Percentiles rank a stretch among this genome's conserved stretches.
Evolutionary conservation across 495 filamentous ascomycete genomes (phyloP).

Genomic region (Monascus purpureus): DNA sequence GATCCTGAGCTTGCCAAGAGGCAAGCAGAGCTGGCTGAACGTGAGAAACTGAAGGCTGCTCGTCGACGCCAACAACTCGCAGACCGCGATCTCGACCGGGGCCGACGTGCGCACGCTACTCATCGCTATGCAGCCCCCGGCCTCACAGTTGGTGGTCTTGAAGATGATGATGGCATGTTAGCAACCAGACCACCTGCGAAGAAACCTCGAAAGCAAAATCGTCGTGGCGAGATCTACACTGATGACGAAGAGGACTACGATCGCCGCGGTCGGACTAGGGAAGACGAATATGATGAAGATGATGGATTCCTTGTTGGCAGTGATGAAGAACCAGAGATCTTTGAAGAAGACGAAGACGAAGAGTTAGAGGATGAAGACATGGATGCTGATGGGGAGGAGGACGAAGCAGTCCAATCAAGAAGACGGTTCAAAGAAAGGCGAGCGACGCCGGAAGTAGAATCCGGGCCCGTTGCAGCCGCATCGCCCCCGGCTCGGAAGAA

Average conservation of each 20-base stretch:
- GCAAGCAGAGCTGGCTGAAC: conserved; percentile 60
- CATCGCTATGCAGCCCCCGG: conserved; percentile 36
- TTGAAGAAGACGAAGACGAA: conserved; percentile 46
- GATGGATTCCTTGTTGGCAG: conserved; percentile 67
- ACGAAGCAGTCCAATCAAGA: conserved; percentile 17
- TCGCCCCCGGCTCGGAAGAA: conserved; percentile 31
- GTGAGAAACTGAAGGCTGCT: conserved; percentile 52
- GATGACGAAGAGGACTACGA: conserved; percentile 48
- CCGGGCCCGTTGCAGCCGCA: conserved; percentile 6
- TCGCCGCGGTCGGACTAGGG: conserved; percentile 43
- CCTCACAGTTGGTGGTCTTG: conserved; percentile 59
- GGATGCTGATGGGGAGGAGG: conserved; percentile 46
- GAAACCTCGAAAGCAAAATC: conserved; percentile 28
- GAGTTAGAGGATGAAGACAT: conserved; percentile 43
- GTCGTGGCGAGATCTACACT: conserved; percentile 40
- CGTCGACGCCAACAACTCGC: conserved; percentile 53
- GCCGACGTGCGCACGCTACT: conserved; percentile 35
- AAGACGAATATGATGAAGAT: conserved; percentile 76
- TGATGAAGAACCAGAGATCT: conserved; percentile 53
- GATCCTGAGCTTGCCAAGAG: conserved; percentile 73
- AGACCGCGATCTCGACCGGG: conserved; percentile 47
- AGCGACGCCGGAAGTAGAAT: conserved; percentile 2
- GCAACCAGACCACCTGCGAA: conserved; percentile 29
- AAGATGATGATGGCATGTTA: conserved; percentile 45
- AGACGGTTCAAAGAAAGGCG: conserved; percentile 13